A percentile compares a stretch with the other conserved stretches of the same genome.
Conservation (phyloP, 148 eudicot species). For the Pharnaceum exiguum region DNA sequence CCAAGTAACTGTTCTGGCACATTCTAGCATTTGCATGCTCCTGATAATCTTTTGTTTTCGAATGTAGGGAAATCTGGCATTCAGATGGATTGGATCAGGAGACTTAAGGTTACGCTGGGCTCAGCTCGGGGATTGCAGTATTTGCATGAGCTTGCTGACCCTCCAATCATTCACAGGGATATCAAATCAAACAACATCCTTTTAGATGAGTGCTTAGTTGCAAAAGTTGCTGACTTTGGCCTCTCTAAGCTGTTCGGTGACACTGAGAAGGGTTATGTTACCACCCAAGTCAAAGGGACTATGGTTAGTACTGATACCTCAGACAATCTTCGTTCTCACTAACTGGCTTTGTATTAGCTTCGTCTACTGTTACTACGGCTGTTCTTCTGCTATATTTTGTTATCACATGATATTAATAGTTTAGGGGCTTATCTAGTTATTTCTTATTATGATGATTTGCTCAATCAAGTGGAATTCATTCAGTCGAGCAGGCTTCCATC, state of each 20-base stretch:
- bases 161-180: constrained; percentile 60
- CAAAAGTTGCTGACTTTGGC: constrained; percentile 63
- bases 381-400: no score
- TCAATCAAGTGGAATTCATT: no score
- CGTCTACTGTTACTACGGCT: no score
- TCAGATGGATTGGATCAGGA: constrained; percentile 51
- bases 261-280: constrained; percentile 33
- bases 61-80: constrained; percentile 49
- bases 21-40: no score
- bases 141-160: constrained; percentile 67
- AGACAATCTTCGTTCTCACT: background rate
- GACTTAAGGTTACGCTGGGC: constrained; percentile 51
- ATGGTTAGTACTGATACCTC: constrained; percentile 30
- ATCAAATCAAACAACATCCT: constrained; percentile 45
- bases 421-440: no score
- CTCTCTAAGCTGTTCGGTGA: constrained; percentile 44
- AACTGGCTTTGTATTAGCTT: no score
- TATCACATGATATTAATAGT: no score
- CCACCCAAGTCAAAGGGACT: constrained; percentile 70
- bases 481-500: no score
- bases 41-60: background rate
- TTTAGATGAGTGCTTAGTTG: constrained; percentile 40
- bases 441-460: no score
- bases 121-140: constrained; percentile 62
- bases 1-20: no score